Base-by-base conservation (phyloP, 2,329 filamentous ascomycete genomes). In the Fusarium zealandicum region DNA sequence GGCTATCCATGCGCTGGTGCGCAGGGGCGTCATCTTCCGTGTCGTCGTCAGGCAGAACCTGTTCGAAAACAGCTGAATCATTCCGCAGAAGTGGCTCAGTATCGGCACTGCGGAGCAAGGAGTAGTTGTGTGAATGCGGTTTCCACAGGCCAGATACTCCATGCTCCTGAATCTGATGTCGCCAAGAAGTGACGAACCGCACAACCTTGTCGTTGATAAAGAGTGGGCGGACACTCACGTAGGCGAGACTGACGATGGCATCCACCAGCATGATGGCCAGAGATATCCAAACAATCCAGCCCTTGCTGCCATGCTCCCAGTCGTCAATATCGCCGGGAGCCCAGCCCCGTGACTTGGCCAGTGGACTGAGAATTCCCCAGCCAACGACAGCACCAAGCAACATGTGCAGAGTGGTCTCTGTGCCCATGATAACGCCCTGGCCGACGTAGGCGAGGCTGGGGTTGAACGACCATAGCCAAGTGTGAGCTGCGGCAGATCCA, bases 391-490 rank as follows among this genome's bases (percentile, higher is more conserved):
- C 93, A 5, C 95, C 95, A 3, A 98, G 77, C 1, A 96, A 82
- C 95, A 99, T 99, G 66, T 98, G 93, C 45, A 96, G 81, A 3
- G 93, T 98, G 0, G 95, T 99, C 32, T 92, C 89, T 4, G 93
- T 90, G 0, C 95, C 95, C 95, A 99, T 99, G 69, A 99, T 98
- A 58, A 99, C 96, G 10, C 95, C 95, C 75, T 99, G 95, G 0
- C 95, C 95, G 20, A 98, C 87, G 71, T 99, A 99, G 3, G 95
- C 95, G n/a, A 96, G 88, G 38, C 92, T 97, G 0, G 95, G 95
- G 64, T 99, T 99, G 6, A 99, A 78, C 1, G 91, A 95, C 95
- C 95, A 99, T 1, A 97, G 82, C 93, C 93, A 99, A 2, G 85
- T 85, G 1, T 83, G 76, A 0, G 92, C 92, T 6, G 96, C 83